Evolutionary conservation across 2,329 filamentous ascomycete genomes (phyloP).

Genomic region (Zasmidium citrigriseum): DNA sequence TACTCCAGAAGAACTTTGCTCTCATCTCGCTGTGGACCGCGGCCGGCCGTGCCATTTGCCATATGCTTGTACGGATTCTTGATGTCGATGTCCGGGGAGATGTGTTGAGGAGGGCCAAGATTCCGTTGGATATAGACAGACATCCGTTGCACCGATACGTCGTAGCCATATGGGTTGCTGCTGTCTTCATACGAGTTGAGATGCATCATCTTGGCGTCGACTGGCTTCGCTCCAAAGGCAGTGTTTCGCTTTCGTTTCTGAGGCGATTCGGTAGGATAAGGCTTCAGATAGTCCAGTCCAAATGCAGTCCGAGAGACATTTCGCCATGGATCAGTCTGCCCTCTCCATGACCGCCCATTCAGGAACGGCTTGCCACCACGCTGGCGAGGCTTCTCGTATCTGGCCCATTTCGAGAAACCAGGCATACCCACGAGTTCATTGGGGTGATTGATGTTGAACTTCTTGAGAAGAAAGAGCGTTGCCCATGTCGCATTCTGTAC

Average conservation of each 20-base stretch:
- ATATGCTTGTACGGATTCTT: constrained; percentile 44
- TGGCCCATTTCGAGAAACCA: constrained; percentile 52
- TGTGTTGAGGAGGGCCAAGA: constrained; percentile 40
- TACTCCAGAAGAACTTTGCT: constrained; percentile 13
- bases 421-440: constrained; percentile 49
- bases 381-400: constrained; percentile 48
- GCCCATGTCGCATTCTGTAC: constrained; percentile 58
- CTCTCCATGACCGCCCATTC: constrained; percentile 53
- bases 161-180: constrained; percentile 49
- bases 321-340: constrained; percentile 54
- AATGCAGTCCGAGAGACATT: constrained; percentile 53
- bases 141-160: constrained; percentile 53
- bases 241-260: constrained; percentile 4
- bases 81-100: constrained; percentile 39
- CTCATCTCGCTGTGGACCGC: neutral
- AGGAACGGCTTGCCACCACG: constrained; percentile 55
- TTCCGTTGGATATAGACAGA: constrained; percentile 54
- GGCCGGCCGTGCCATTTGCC: neutral
- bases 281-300: constrained; percentile 54
- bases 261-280: constrained; percentile 37
- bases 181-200: constrained; percentile 50
- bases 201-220: constrained; percentile 50
- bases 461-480: constrained; percentile 49
- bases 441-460: constrained; percentile 54
- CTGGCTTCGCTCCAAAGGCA: constrained; percentile 11